Conservation (phyloP, 495 filamentous ascomycete genomes). For the Penicillium salamii region DNA sequence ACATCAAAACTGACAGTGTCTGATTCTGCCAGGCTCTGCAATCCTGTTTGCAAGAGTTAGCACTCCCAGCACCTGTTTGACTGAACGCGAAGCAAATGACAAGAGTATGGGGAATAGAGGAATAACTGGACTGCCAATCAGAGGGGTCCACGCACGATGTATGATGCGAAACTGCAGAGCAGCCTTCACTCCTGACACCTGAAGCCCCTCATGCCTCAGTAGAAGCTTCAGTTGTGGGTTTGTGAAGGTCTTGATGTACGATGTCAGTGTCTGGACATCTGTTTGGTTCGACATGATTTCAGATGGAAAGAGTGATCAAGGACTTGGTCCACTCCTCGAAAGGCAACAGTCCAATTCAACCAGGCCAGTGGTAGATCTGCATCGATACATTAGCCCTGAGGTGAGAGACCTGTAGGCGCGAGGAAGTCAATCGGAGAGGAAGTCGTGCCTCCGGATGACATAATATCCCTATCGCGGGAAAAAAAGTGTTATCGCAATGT, state of each 20-base stretch:
- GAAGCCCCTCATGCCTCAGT: conserved; percentile 64
- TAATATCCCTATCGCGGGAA: conserved; percentile 32
- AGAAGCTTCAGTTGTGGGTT: conserved; percentile 74
- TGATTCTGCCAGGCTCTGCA: conserved; percentile 34
- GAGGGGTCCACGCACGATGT: conserved; percentile 54
- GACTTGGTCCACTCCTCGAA: conserved; percentile 6
- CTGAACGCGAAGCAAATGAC: not conserved
- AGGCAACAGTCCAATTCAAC: conserved; percentile 14
- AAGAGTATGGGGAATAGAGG: not conserved
- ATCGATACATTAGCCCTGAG: conserved; percentile 21
- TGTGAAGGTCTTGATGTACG: conserved; percentile 56
- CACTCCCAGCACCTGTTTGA: not conserved
- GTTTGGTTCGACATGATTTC: conserved; percentile 39
- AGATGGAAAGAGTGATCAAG: conserved; percentile 2
- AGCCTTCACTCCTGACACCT: conserved; percentile 76
- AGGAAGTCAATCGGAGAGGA: conserved; percentile 13
- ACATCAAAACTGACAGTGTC: conserved; percentile 31
- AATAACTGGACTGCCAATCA: conserved; percentile 4
- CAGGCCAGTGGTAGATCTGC: conserved; percentile 13
- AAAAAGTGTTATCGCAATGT: conserved; percentile 8
- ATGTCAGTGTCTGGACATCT: conserved; percentile 38
- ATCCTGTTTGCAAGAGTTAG: conserved; percentile 24
- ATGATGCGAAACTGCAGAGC: conserved; percentile 74
- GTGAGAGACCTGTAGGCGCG: too few relatives aligned
- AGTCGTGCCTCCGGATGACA: conserved; percentile 36